phyloP scores from a whole-genome alignment of 441 rosid genomes.

The Erysimum cheiri region DNA sequence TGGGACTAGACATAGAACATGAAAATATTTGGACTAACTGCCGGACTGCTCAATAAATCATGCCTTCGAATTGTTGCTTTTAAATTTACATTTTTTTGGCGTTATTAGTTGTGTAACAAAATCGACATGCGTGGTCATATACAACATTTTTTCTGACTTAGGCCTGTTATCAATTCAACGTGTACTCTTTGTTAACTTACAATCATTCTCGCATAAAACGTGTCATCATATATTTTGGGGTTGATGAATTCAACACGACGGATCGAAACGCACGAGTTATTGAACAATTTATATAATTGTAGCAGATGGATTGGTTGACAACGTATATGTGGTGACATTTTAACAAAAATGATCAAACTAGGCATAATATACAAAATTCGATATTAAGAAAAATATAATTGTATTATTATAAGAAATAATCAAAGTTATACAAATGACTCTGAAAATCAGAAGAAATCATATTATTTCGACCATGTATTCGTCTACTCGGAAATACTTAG shows the following conservation, averaged over 20 bases:
- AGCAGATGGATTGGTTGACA: too few species aligned
- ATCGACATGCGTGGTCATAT: not conserved
- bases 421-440: too few species aligned
- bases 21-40: constrained; percentile 28
- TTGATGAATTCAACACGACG: not conserved
- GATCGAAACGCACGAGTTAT: not conserved
- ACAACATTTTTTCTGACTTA: not conserved
- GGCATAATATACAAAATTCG: too few species aligned
- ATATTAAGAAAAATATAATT: too few species aligned
- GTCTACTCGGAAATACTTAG: too few species aligned
- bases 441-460: too few species aligned
- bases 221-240: not conserved
- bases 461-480: too few species aligned
- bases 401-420: too few species aligned
- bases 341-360: too few species aligned
- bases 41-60: constrained; percentile 35
- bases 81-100: constrained; percentile 12
- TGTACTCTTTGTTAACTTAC: not conserved
- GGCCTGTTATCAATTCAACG: constrained; percentile 3
- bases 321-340: too few species aligned
- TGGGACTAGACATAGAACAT: constrained; percentile 40
- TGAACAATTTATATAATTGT: not conserved
- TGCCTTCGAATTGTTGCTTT: constrained; percentile 38
- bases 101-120: constrained; percentile 8
- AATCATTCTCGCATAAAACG: not conserved